phyloP scores from a whole-genome alignment of 78 protist species.

The Dictyostelium purpureum region DNA sequence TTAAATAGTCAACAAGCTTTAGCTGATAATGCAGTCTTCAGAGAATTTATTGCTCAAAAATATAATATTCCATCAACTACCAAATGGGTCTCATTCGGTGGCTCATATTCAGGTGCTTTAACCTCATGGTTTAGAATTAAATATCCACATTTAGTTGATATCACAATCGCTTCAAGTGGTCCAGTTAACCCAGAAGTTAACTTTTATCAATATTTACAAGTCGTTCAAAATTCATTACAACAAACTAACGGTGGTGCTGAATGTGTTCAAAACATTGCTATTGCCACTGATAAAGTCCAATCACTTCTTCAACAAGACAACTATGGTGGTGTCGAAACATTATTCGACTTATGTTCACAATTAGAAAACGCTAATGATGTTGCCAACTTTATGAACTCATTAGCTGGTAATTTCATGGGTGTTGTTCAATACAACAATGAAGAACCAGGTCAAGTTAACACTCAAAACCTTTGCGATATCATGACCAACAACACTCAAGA shows the following conservation, averaged over 20 bases:
- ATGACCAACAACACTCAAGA: slow-evolving; percentile 11
- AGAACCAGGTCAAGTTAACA: slow-evolving; percentile 4
- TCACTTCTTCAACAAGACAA: neutral
- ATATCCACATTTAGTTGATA: slow-evolving; percentile 57
- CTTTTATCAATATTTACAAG: slow-evolving; percentile 79
- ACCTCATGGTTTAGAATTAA: slow-evolving; percentile 72
- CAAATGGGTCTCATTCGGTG: slow-evolving; percentile 80
- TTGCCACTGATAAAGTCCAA: slow-evolving; percentile 62
- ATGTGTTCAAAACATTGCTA: slow-evolving; percentile 56
- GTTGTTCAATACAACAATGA: slow-evolving; percentile 74
- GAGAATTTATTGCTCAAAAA: slow-evolving; percentile 17
- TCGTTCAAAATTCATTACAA: slow-evolving; percentile 51
- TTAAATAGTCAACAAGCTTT: slow-evolving; percentile 66
- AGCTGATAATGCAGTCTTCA: slow-evolving; percentile 62
- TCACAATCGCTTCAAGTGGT: slow-evolving; percentile 68
- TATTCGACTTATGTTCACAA: slow-evolving; percentile 46
- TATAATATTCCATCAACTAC: neutral
- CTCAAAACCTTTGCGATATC: slow-evolving; percentile 5
- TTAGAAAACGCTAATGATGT: slow-evolving; percentile 39
- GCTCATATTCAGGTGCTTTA: slow-evolving; percentile 84
- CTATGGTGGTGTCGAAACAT: slow-evolving; percentile 20
- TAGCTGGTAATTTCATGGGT: slow-evolving; percentile 69
- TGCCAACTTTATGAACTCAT: slow-evolving; percentile 61
- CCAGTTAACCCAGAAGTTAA: slow-evolving; percentile 83
- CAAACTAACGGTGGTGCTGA: slow-evolving; percentile 42